These are phyloP conservation scores for Fusarium pilosicola DNA, from an alignment of 2,329 filamentous ascomycete genomes.

Conservation along the genomic window DNA sequence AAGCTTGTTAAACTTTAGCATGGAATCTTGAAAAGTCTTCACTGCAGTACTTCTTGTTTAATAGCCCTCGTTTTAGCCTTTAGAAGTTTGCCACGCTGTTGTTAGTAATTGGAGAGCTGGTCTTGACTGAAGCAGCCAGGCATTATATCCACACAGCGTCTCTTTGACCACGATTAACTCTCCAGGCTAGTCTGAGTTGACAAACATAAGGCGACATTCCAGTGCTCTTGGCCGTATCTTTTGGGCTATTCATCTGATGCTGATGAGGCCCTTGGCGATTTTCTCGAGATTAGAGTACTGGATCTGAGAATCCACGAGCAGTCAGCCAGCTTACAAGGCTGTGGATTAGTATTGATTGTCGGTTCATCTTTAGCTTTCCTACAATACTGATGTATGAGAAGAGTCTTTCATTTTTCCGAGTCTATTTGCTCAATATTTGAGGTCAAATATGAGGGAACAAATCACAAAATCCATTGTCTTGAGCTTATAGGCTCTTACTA, in stretches of 20 bases:
- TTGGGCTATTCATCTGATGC: neutral
- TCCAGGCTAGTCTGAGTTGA: neutral
- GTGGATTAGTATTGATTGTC: neutral
- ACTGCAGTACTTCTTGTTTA: neutral
- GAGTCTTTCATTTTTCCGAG: neutral
- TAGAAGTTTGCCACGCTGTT: neutral
- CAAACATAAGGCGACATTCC: accelerated
- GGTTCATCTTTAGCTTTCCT: neutral
- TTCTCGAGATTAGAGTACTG: neutral
- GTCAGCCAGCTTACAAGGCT: neutral
- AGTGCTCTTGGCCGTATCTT: no score
- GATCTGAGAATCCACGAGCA: neutral
- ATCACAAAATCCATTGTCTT: neutral
- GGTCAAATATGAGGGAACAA: neutral
- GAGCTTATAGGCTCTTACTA: neutral
- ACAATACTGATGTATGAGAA: no score
- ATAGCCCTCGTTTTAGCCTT: no score
- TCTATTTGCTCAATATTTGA: neutral
- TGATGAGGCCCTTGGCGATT: neutral
- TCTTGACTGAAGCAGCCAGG: neutral
- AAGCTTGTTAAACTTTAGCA: neutral
- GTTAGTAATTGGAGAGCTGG: neutral
- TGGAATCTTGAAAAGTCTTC: neutral
- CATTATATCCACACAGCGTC: neutral
- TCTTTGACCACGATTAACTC: neutral